Evolutionary conservation across 2,329 filamentous ascomycete genomes (phyloP), one percentile per base, ranked within the genome.

Genomic region (Calonectria pseudoreteaudii): DNA sequence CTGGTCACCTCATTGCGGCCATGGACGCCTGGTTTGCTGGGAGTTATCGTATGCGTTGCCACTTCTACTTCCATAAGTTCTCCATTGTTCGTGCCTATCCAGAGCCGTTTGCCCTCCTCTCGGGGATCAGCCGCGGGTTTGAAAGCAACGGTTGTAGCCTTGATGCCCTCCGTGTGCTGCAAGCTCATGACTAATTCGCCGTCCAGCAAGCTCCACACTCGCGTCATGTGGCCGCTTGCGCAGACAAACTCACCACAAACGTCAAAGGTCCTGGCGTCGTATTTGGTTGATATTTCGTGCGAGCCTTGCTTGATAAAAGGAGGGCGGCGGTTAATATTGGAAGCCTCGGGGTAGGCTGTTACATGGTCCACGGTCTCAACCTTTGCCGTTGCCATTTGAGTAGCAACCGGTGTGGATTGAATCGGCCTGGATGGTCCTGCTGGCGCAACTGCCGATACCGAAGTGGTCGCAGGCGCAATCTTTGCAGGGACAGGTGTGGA

Each of bases 1-100:
- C 93, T 95, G 76, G 94, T 91, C 66, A 99, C 90, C 78, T 98
- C 94, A 74, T 92, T 90, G 52, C 94, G 92, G 10, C 92, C 91
- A 80, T 98, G 97, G 2, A 94, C 94, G 66, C 89, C 92, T 2
- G 90, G 86, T 79, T 94, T 94, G 23, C 90, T 93, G 34, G 90
- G 88, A 18, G 94, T 88, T 58, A 98, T 88, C 44, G 90, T 91
- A 81, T 96, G 93, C 0, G 92, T 93, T 2, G 88, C 86, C 69
- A 98, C 91, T 82, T 99, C 96, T 56, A 98, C 90, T 85, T 99
- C 97, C 82, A 96, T 91, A 49, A 99, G 88, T 76, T 99, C 97
- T 62, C 97, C 97, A 9, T 91, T 88, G 78, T 94, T 98, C 53
- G 94, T 98, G 10, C 97, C 97, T 38, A 98, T 91, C 97, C 97